Percentiles rank a stretch among this genome's conserved stretches.
phyloP scores from a whole-genome alignment of 208 protist species.

The Entamoeba histolytica region DNA sequence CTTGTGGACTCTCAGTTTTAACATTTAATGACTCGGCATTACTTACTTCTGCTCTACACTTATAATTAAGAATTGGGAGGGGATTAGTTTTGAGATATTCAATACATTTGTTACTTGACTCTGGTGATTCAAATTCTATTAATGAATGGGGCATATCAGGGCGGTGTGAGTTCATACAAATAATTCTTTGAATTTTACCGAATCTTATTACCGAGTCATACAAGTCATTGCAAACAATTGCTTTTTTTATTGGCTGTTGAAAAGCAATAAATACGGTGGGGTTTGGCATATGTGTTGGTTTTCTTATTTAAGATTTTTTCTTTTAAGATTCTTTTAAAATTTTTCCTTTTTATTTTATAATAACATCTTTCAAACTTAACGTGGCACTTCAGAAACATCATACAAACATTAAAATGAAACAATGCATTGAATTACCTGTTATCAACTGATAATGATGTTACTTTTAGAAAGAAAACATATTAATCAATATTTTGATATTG shows the following conservation, averaged over 20 bases:
- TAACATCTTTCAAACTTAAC: no score
- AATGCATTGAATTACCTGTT: no score
- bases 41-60: neutral
- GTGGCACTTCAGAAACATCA: no score
- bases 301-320: no score
- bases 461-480: no score
- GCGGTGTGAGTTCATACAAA: neutral
- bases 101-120: neutral
- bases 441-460: no score
- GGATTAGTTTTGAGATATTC: neutral
- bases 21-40: neutral
- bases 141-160: neutral
- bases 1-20: neutral
- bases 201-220: neutral
- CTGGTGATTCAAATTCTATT: neutral
- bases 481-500: no score
- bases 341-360: no score
- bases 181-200: neutral
- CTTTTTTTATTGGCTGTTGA: neutral
- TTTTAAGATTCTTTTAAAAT: no score
- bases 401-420: no score
- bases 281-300: no score
- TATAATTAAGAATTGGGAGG: neutral
- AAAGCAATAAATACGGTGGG: neutral
- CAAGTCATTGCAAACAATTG: neutral